Conservation (phyloP, 257 asterid genomes). For the Plectranthus barbatus region DNA sequence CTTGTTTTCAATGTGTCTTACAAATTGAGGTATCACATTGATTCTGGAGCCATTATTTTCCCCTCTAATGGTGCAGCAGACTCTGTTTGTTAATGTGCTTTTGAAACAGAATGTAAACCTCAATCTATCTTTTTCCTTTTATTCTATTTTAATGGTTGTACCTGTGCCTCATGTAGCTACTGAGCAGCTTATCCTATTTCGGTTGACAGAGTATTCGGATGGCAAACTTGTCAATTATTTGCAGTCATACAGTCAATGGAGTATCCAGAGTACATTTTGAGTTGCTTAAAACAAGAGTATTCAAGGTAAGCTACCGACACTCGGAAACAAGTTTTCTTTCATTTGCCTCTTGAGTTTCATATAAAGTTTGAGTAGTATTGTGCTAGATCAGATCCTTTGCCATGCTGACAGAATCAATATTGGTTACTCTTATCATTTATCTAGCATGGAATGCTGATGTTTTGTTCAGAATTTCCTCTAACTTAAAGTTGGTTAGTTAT, state of each 20-base stretch:
- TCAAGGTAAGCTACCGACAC: constrained; percentile 29
- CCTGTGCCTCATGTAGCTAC: neutral
- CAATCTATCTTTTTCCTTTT: neutral
- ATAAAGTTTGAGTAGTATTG: neutral
- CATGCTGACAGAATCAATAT: neutral
- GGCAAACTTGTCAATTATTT: constrained; percentile 46
- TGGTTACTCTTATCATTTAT: neutral
- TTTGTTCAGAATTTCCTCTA: no score
- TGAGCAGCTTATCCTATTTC: neutral
- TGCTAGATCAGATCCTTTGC: neutral
- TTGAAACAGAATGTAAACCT: neutral
- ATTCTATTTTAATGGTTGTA: neutral
- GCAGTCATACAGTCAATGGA: constrained; percentile 44
- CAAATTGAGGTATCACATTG: neutral
- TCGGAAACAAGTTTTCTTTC: neutral
- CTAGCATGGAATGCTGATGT: neutral
- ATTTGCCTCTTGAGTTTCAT: neutral
- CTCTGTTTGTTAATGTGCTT: neutral
- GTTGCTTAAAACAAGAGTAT: constrained; percentile 31
- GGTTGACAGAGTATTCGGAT: constrained; percentile 31
- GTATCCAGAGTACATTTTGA: constrained; percentile 41
- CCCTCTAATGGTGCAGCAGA: neutral
- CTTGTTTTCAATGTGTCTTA: neutral
- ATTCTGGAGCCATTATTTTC: neutral
- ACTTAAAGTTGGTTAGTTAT: no score